Conservation (phyloP, 225 moss, liverwort and hornwort species). For the Bryoerythrophyllum caledonicum region DNA sequence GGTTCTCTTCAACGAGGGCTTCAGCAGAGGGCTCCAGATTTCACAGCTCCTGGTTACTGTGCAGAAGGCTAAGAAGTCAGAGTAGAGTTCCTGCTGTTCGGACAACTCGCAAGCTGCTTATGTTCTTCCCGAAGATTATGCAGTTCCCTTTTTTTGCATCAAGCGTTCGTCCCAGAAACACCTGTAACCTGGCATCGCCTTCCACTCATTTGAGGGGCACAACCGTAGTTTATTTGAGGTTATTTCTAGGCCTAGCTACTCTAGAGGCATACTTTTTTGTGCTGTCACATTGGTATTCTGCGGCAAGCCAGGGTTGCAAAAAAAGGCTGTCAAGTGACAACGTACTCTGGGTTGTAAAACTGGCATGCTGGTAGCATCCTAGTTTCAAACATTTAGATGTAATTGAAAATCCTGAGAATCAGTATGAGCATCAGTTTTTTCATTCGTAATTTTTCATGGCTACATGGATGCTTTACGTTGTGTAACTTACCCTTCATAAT, state of each 20-base stretch:
- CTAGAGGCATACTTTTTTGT: slow-evolving; percentile 19
- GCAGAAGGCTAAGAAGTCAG: slow-evolving; percentile 44
- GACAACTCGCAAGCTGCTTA: no score
- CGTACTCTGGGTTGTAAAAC: slow-evolving; percentile 8
- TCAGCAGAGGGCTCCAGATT: slow-evolving; percentile 91
- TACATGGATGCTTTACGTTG: not conserved
- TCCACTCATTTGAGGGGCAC: not conserved
- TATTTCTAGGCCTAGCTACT: slow-evolving; percentile 11
- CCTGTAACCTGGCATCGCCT: slow-evolving; percentile 10
- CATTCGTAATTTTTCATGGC: not conserved
- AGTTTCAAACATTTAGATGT: not conserved
- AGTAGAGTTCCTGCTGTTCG: slow-evolving; percentile 22
- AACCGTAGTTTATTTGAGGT: not conserved
- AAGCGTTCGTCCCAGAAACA: slow-evolving; percentile 15
- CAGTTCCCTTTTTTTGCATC: slow-evolving; percentile 17
- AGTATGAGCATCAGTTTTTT: not conserved
- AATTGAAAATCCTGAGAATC: no score
- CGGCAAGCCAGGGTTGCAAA: slow-evolving; percentile 6
- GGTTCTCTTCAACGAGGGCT: slow-evolving; percentile 96
- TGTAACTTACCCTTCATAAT: no score
- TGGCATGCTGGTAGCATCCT: not conserved
- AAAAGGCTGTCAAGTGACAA: not conserved
- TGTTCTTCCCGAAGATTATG: slow-evolving; percentile 17
- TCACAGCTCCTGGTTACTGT: slow-evolving; percentile 56
- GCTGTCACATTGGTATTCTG: slow-evolving; percentile 21